A percentile compares a stretch with the other conserved stretches of the same genome.
phyloP scores from a whole-genome alignment of 371 early-diverging fungal genomes.

The Dentiscutata heterogama region DNA sequence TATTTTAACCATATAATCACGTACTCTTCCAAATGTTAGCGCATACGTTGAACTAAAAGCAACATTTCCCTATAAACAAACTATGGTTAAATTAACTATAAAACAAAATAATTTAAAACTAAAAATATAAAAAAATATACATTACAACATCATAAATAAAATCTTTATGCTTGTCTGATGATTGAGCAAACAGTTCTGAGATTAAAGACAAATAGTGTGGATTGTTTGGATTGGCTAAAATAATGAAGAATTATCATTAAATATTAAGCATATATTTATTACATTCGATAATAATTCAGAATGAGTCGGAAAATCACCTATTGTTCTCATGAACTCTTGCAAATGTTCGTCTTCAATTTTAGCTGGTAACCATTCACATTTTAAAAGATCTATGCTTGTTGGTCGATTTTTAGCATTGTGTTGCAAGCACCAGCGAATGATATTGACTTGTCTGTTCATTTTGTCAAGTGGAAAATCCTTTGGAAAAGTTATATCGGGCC shows the following conservation, averaged over 20 bases:
- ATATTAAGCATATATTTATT: not conserved
- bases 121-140: conserved; percentile 28
- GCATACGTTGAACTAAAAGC: conserved; percentile 70
- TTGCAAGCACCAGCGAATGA: conserved; percentile 79
- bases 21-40: conserved; percentile 76
- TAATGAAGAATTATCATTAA: not conserved
- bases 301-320: conserved; percentile 55
- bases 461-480: conserved; percentile 72
- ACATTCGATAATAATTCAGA: not conserved
- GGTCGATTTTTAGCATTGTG: conserved; percentile 88
- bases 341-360: conserved; percentile 94
- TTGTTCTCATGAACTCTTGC: conserved; percentile 89
- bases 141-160: conserved; percentile 85
- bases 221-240: conserved; percentile 84
- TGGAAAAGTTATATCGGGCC: conserved; percentile 78
- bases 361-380: conserved; percentile 83
- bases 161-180: conserved; percentile 87
- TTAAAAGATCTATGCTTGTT: conserved; percentile 85
- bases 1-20: conserved; percentile 81
- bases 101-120: not conserved
- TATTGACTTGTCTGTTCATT: conserved; percentile 70
- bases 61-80: conserved; percentile 50
- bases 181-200: conserved; percentile 83
- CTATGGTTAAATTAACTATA: not conserved
- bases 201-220: conserved; percentile 88